Conservation (phyloP, 2,329 filamentous ascomycete species). For the Colletotrichum endophyticum region DNA sequence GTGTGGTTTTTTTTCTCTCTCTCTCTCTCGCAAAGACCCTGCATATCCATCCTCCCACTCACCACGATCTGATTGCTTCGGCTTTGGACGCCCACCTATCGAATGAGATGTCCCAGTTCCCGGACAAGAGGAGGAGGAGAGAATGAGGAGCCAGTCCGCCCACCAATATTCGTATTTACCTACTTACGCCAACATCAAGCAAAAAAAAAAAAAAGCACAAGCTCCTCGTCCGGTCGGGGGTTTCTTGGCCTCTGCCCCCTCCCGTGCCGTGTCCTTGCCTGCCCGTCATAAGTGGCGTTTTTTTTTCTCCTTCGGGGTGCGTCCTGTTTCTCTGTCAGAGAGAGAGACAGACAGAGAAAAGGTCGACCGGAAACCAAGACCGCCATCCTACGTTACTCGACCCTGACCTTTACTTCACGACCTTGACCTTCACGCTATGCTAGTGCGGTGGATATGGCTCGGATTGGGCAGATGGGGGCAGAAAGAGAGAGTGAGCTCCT, state of each 20-base stretch:
- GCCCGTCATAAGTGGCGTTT: constrained; percentile 13
- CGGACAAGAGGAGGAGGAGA: too few relatives aligned
- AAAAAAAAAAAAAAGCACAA: neutral
- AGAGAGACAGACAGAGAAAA: neutral
- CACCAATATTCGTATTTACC: neutral
- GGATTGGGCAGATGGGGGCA: neutral
- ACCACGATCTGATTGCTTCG: neutral
- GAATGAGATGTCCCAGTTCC: neutral
- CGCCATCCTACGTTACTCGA: constrained; percentile 12
- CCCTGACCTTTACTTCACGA: neutral
- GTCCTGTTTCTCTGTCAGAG: neutral
- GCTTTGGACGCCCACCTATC: neutral
- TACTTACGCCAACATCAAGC: neutral
- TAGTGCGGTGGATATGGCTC: neutral
- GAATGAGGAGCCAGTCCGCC: neutral
- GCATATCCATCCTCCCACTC: constrained; percentile 6
- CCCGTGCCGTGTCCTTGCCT: neutral
- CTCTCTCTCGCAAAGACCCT: constrained; percentile 1
- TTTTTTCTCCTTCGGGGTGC: neutral
- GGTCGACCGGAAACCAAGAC: neutral
- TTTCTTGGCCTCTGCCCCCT: neutral
- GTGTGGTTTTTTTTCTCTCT: neutral
- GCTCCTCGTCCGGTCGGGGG: neutral
- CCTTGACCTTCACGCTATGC: neutral
- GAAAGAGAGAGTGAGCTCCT: neutral